Percentiles rank a stretch among this genome's conserved stretches.
These are phyloP conservation scores for Cutaneotrichosporon sp. DNA, from an alignment of 1,284 basidiomycete species.

Conservation along the genomic window DNA sequence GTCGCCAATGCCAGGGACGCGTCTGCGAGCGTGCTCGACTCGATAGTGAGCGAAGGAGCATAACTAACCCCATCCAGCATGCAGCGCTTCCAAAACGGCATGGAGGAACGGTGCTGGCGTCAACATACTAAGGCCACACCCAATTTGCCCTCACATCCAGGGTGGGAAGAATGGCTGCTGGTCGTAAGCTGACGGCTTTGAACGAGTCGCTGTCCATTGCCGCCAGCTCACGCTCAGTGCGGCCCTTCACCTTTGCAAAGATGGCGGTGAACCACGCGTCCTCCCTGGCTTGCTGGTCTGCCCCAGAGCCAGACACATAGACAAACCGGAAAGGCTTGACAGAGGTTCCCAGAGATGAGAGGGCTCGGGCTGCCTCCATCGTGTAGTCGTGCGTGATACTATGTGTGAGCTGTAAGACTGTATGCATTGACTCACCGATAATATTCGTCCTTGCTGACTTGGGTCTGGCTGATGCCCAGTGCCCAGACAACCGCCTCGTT, in stretches of 20 bases:
- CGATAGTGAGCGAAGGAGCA: slow-evolving; percentile 15
- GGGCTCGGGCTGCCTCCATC: slow-evolving; percentile 17
- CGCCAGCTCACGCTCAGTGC: slow-evolving; percentile 23
- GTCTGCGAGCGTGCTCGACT: slow-evolving; percentile 12
- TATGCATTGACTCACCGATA: slow-evolving; percentile 9
- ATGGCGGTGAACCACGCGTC: slow-evolving; percentile 10
- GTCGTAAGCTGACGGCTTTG: slow-evolving; percentile 22
- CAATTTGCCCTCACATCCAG: slow-evolving; percentile 23
- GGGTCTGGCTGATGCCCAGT: slow-evolving; percentile 20
- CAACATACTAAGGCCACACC: neutral
- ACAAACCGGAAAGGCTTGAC: slow-evolving; percentile 28
- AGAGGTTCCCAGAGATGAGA: slow-evolving; percentile 19
- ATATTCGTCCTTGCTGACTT: slow-evolving; percentile 3
- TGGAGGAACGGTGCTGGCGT: slow-evolving; percentile 5
- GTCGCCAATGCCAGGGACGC: slow-evolving; percentile 17
- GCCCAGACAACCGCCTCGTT: slow-evolving; percentile 28
- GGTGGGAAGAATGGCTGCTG: slow-evolving; percentile 25
- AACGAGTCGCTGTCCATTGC: slow-evolving; percentile 12
- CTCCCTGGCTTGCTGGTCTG: slow-evolving; percentile 16
- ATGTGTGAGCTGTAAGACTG: neutral
- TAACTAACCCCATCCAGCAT: neutral
- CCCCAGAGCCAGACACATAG: slow-evolving; percentile 28
- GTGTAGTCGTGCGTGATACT: slow-evolving; percentile 35
- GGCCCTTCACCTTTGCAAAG: slow-evolving; percentile 26
- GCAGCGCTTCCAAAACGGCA: neutral